These are phyloP conservation scores for Arthrobotrys sinensis DNA, from an alignment of 2,329 filamentous ascomycete species.

Conservation along the genomic window DNA sequence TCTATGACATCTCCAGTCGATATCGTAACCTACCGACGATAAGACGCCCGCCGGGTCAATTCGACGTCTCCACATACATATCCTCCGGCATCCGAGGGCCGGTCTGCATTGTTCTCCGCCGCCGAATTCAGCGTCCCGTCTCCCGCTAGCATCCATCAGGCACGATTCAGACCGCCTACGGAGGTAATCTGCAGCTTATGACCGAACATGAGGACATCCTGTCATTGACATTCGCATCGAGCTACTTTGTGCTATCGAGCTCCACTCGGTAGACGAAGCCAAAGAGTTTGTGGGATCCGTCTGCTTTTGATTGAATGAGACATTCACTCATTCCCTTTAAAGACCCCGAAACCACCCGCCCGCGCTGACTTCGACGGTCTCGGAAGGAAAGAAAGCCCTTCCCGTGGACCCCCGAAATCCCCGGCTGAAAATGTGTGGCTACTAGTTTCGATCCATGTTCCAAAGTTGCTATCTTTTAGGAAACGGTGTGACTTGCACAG, in stretches of 20 bases:
- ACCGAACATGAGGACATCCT: conserved; percentile 9
- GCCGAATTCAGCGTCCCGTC: conserved; percentile 16
- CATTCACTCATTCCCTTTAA: conserved; percentile 25
- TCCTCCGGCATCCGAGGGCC: conserved; percentile 42
- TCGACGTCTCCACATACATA: conserved; percentile 1
- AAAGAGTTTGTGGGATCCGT: background rate
- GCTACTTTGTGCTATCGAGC: conserved; percentile 1
- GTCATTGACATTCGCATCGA: conserved; percentile 18
- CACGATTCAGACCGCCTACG: conserved; percentile 8
- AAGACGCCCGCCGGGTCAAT: background rate
- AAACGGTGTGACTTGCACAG: conserved; percentile 7
- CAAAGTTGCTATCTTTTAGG: conserved; percentile 1
- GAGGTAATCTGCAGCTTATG: conserved; percentile 19
- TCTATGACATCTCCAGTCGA: conserved; percentile 11
- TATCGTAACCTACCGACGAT: conserved; percentile 33
- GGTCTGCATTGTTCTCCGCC: conserved; percentile 16
- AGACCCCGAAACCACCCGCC: conserved; percentile 32
- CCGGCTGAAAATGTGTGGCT: conserved; percentile 10
- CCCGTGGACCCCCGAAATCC: conserved; percentile 7
- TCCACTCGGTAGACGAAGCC: background rate
- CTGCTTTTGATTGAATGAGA: conserved; percentile 10
- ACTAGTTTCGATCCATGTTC: background rate
- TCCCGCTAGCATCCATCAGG: conserved; percentile 25
- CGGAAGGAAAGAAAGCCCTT: conserved; percentile 25
- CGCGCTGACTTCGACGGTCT: conserved; percentile 18